These are phyloP conservation scores for Fusarium sp. DNA, from an alignment of 2,329 filamentous ascomycete species.

Conservation along the genomic window DNA sequence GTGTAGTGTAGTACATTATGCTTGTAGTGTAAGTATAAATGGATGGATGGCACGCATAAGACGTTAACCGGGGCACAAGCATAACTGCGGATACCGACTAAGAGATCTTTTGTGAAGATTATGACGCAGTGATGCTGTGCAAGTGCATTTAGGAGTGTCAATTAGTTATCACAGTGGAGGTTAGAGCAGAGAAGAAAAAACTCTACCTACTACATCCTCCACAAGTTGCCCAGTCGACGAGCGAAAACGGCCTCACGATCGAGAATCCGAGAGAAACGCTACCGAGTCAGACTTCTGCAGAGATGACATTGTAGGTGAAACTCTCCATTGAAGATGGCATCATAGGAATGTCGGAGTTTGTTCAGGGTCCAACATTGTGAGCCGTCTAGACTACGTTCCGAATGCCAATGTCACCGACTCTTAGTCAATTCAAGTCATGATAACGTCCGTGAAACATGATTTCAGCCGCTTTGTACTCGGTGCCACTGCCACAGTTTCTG, in stretches of 20 bases:
- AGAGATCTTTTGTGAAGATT: slow-evolving; percentile 32
- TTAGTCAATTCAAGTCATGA: slow-evolving; percentile 18
- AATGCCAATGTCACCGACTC: slow-evolving; percentile 5
- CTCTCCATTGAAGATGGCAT: slow-evolving; percentile 9
- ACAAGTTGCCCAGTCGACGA: slow-evolving; percentile 32
- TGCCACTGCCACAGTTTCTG: slow-evolving; percentile 27
- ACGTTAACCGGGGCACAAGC: slow-evolving; percentile 20
- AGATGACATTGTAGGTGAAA: neutral
- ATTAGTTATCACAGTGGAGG: slow-evolving; percentile 10
- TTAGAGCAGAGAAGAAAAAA: neutral
- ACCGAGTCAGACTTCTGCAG: slow-evolving; percentile 12
- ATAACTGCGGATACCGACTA: slow-evolving; percentile 11
- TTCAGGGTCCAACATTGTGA: slow-evolving; percentile 10
- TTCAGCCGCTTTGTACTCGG: slow-evolving; percentile 38
- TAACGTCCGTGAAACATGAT: slow-evolving; percentile 41
- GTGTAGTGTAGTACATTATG: neutral
- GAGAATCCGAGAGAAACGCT: neutral
- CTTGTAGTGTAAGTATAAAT: slow-evolving; percentile 20
- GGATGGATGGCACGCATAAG: slow-evolving; percentile 31
- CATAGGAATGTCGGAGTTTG: slow-evolving; percentile 22
- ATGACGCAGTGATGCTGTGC: slow-evolving; percentile 29
- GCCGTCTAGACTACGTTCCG: neutral
- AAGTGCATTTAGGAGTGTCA: slow-evolving; percentile 7
- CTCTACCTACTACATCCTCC: slow-evolving; percentile 6
- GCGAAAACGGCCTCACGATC: neutral